Evolutionary conservation across 2,329 filamentous ascomycete genomes (phyloP).

Genomic region (Acrodontium crateriforme): DNA sequence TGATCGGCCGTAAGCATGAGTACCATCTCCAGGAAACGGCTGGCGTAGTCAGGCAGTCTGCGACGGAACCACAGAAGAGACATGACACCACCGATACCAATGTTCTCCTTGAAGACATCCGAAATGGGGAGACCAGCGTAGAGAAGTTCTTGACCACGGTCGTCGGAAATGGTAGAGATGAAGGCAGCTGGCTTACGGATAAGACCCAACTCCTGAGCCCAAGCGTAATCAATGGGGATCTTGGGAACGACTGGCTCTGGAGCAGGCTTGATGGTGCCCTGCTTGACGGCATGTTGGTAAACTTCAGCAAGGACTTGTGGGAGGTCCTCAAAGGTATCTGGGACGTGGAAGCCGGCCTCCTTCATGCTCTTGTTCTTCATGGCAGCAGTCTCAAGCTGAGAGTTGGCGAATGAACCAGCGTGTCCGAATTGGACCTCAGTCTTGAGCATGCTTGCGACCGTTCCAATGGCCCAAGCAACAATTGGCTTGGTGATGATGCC

Average conservation of each 20-base stretch:
- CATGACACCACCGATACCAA: constrained; percentile 99
- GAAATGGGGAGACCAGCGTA: constrained; percentile 99
- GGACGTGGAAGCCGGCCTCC: constrained; percentile 87
- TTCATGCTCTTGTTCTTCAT: constrained; percentile 96
- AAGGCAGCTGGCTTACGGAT: constrained; percentile 99
- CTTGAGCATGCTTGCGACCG: constrained; percentile 99
- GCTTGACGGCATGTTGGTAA: constrained; percentile 76
- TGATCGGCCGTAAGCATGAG: constrained; percentile 99
- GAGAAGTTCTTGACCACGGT: constrained; percentile 97
- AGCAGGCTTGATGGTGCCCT: constrained; percentile 73
- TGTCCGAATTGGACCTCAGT: constrained; percentile 99
- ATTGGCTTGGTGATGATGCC: constrained; percentile 96
- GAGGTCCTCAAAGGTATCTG: constrained; percentile 93
- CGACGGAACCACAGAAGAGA: constrained; percentile 99
- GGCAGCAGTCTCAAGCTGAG: constrained; percentile 91
- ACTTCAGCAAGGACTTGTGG: constrained; percentile 62
- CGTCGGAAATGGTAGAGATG: constrained; percentile 98
- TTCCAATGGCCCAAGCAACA: constrained; percentile 98
- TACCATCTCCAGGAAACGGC: constrained; percentile 99
- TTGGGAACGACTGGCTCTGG: constrained; percentile 89
- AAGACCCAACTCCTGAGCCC: constrained; percentile 97
- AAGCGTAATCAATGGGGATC: constrained; percentile 99
- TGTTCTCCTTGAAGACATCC: constrained; percentile 98
- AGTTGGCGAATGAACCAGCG: constrained; percentile 97
- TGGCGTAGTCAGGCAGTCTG: constrained; percentile 86